Percentiles rank a stretch among this genome's conserved stretches.
Conservation (phyloP, 2,329 filamentous ascomycete genomes). For the Aspergillus ruber region DNA sequence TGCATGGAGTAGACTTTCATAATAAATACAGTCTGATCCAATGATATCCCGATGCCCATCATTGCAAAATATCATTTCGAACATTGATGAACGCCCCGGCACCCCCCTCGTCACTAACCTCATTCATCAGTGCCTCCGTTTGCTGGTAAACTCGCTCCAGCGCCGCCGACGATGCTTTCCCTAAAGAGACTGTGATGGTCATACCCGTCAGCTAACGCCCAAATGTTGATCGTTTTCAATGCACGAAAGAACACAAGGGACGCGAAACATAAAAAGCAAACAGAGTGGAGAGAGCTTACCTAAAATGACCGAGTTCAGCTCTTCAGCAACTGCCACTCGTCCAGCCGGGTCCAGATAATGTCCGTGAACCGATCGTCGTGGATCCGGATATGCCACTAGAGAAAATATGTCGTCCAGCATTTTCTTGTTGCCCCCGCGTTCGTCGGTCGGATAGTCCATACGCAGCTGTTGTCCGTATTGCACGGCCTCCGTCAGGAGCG, state of each 20-base stretch:
- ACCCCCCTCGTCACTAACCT: constrained; percentile 71
- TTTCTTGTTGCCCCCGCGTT: constrained; percentile 62
- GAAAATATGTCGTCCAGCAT: constrained; percentile 80
- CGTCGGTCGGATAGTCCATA: constrained; percentile 68
- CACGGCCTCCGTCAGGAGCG: constrained; percentile 64
- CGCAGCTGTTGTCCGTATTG: constrained; percentile 73
- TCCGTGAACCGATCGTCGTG: constrained; percentile 67
- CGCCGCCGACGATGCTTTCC: constrained; percentile 80
- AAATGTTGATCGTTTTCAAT: no score
- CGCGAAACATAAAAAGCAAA: not conserved
- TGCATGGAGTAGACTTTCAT: no score
- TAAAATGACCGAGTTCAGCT: constrained; percentile 87
- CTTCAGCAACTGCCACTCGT: constrained; percentile 75
- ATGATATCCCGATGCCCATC: constrained; percentile 4
- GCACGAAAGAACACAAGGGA: constrained; percentile 1
- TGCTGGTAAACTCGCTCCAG: constrained; percentile 81
- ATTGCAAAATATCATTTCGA: constrained; percentile 42
- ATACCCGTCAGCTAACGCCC: no score
- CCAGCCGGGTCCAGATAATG: constrained; percentile 71
- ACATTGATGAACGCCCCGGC: constrained; percentile 77
- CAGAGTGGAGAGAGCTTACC: constrained; percentile 48
- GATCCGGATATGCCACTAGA: constrained; percentile 78
- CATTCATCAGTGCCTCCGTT: constrained; percentile 77
- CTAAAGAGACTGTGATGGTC: constrained; percentile 63
- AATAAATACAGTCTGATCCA: not conserved